Percentiles rank a stretch among this genome's conserved stretches.
Evolutionary conservation across 1,284 basidiomycete genomes (phyloP).

Genomic region (Tetrapyrgos nigripes): DNA sequence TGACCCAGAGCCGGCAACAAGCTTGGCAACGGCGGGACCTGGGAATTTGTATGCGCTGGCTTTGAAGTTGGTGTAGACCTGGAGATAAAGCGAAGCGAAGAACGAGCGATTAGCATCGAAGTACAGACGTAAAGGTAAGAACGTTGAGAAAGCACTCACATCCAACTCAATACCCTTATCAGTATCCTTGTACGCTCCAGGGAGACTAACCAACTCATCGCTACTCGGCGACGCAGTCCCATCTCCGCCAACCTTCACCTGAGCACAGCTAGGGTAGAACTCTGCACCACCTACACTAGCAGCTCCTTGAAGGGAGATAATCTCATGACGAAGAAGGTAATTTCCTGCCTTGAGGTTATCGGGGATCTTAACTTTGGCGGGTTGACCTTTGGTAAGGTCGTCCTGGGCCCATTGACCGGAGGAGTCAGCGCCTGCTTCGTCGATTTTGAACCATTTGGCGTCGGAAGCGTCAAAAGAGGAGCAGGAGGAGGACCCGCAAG

Average conservation of each 20-base stretch:
- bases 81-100: not conserved
- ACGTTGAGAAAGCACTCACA: conserved; percentile 35
- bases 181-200: conserved; percentile 66
- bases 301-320: conserved; percentile 73
- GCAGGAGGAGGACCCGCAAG: conserved; percentile 63
- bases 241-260: conserved; percentile 61
- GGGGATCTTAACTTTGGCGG: conserved; percentile 60
- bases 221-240: conserved; percentile 48
- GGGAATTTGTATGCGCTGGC: conserved; percentile 53
- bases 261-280: conserved; percentile 76
- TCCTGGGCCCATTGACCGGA: conserved; percentile 49
- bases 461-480: conserved; percentile 61
- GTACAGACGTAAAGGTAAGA: not conserved
- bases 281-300: conserved; percentile 59
- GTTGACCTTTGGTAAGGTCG: conserved; percentile 37
- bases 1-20: conserved; percentile 41
- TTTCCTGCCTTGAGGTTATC: conserved; percentile 59
- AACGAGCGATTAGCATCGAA: not conserved
- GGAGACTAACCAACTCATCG: conserved; percentile 60
- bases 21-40: conserved; percentile 54
- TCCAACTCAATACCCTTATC: conserved; percentile 66
- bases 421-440: conserved; percentile 44
- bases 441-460: conserved; percentile 75
- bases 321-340: conserved; percentile 76
- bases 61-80: conserved; percentile 34